Percentiles rank a stretch among this genome's conserved stretches.
Conservation (phyloP, 352 stramenopile species). For the Phytophthora cryptogea region DNA sequence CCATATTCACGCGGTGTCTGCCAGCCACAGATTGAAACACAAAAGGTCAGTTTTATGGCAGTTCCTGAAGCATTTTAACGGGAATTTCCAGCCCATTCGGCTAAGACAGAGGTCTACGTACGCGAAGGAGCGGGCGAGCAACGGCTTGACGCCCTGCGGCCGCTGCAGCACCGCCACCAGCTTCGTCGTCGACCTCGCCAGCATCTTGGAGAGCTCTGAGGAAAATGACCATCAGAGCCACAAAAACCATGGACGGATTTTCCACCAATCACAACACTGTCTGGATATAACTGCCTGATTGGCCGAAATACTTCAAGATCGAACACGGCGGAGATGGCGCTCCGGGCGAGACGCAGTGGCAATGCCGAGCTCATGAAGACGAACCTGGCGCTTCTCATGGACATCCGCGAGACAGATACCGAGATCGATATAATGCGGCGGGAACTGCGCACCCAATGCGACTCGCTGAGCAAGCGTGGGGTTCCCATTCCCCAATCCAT, state of each 20-base stretch:
- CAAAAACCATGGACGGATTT: conserved; percentile 15
- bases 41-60: conserved; percentile 4
- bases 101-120: conserved; percentile 30
- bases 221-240: conserved; percentile 29
- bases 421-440: conserved; percentile 39
- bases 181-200: conserved; percentile 38
- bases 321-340: conserved; percentile 26
- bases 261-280: conserved; percentile 14
- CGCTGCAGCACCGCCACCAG: conserved; percentile 38
- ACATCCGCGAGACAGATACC: conserved; percentile 50
- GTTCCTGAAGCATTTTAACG: conserved; percentile 9
- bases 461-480: conserved; percentile 30
- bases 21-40: conserved; percentile 15
- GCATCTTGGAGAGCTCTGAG: conserved; percentile 35
- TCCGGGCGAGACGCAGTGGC: conserved; percentile 36
- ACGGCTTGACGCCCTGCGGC: conserved; percentile 45
- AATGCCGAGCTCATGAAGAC: conserved; percentile 64
- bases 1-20: conserved; percentile 85
- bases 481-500: conserved; percentile 36
- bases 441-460: conserved; percentile 33
- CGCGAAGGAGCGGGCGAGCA: conserved; percentile 67
- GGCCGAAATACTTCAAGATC: neutral
- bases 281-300: neutral
- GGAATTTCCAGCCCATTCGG: neutral
- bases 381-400: conserved; percentile 58